A percentile compares a stretch with the other conserved stretches of the same genome.
Conservation (phyloP, 208 protist genomes). For the Jaenimonas drosophilae region DNA sequence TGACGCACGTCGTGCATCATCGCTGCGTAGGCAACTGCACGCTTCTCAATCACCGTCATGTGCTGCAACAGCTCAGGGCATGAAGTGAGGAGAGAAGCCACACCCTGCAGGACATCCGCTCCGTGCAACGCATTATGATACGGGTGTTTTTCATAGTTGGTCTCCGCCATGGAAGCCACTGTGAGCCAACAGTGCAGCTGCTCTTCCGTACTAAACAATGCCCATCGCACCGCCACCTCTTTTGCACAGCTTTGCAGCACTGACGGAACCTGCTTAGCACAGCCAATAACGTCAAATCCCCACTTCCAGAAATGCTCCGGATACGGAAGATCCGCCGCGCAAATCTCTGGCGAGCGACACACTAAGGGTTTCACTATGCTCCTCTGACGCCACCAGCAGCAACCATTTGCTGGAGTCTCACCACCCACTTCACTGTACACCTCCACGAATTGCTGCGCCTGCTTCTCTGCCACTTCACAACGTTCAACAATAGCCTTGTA, state of each 20-base stretch:
- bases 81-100: slow-evolving; percentile 28
- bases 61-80: slow-evolving; percentile 21
- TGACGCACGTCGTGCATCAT: slow-evolving; percentile 69
- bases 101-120: slow-evolving; percentile 62
- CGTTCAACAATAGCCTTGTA: too few species aligned
- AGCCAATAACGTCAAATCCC: slow-evolving; percentile 27
- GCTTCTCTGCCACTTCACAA: too few species aligned
- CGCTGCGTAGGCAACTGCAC: slow-evolving; percentile 47
- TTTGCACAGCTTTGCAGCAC: slow-evolving; percentile 32
- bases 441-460: too few species aligned
- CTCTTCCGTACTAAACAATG: slow-evolving; percentile 25
- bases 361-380: too few species aligned
- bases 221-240: slow-evolving; percentile 32
- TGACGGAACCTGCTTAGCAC: slow-evolving; percentile 17
- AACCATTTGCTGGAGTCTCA: too few species aligned
- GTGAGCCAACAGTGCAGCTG: slow-evolving; percentile 21
- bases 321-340: slow-evolving; percentile 2
- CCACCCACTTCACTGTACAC: too few species aligned
- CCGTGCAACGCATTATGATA: slow-evolving; percentile 77
- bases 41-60: slow-evolving; percentile 52
- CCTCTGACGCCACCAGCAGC: too few species aligned
- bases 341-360: too few species aligned
- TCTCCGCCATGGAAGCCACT: slow-evolving; percentile 31
- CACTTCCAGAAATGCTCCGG: slow-evolving; percentile 8
- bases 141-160: slow-evolving; percentile 63